Evolutionary conservation across 2,329 filamentous ascomycete species (phyloP), one percentile per base, ranked within the genome.

Genomic region (Alternaria sp.): DNA sequence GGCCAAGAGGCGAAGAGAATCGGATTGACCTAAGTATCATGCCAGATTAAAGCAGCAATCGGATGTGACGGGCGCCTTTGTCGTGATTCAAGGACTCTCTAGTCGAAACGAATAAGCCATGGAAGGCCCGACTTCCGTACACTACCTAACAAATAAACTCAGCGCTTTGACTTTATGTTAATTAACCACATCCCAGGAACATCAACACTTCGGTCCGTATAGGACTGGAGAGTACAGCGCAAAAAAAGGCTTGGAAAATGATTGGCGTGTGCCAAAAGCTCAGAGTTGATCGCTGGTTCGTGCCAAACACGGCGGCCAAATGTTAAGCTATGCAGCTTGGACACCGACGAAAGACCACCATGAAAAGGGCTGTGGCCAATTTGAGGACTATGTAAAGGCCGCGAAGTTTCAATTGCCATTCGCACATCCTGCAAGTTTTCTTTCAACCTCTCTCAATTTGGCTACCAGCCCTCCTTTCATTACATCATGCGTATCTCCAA

Each of bases 401-500:
- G 48, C 37, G 33, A 26, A 21, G 37, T 8, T 4, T 31, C 23
- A 33, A 34, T 24, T 10, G 24, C 14, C 23, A 24, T 17, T 34
- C 42, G 41, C 53, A 36, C 21, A 37, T 39, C 31, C 23, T 45
- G 28, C 33, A 41, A 44, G 28, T 29, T 49, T 51, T 36, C 50
- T 28, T 56, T 29, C 21, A 50, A 48, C 48, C 33, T 51, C 28
- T 23, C 51, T 60, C 39, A 58, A 42, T 40, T 57, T 61, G 51
- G 51, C 50, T 52, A 21, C 39, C 44, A 61, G 66, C 67, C 64
- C 65, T 70, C 67, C 67, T 60, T 33, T 70, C 67, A 40, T 24
- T 70, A 67, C 56, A 62, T 60, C 1, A 70, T 70, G 67, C 67
- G 61, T 60, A 61, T 65, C 52, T 58, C 61, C 8, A 62, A 51